Base-by-base conservation (phyloP, 2,329 filamentous ascomycete genomes). In the Pleoardoris graminearum region DNA sequence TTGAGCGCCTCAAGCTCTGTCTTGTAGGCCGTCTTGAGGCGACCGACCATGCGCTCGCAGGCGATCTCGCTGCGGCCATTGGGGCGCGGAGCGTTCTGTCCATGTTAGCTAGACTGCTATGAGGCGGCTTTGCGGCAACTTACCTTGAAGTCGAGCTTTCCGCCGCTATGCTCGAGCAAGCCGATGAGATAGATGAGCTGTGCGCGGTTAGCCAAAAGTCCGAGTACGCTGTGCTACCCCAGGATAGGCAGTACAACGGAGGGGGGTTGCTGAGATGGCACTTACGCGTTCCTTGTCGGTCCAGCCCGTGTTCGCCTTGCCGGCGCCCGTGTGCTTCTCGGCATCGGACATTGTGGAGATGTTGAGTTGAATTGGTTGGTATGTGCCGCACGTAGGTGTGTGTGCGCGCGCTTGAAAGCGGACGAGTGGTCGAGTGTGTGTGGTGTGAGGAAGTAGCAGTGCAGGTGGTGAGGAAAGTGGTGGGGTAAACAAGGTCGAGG, bases 21-120 rank as follows among this genome's bases (percentile, higher is more conserved):
- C 30, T 64, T 65, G 51, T 61, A 43, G 27, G 60, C 61, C n/a
- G 54, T 56, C 52, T 65, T 67, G 12, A 69, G 55, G 22, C 62
- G 63, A 1, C 35, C 35, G 19, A 69, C 33, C 44, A 69, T 57
- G 43, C 59, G 52, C 35, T 59, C 51, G 46, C 61, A 67, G 5
- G 62, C 65, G 10, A 55, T 57, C 3, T 45, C 17, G 29, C 57
- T 53, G 23, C 58, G 63, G 7, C 58, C 57, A 7, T 29, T 29
- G 0, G 66, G 67, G 21, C 54, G 55, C 0, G 61, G 62, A 0
- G 60, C 48, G 10, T 57, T 60, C 65, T 68, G 36, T 1, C 17
- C n/a, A 4, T 16, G 19, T 43, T 44, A 43, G 43, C 21, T 1
- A 57, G 27, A 37, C 10, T 30, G 30, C 2, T 8, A 16, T 10